phyloP scores from a whole-genome alignment of 345 rosid species.

The Euphorbia peplus region DNA sequence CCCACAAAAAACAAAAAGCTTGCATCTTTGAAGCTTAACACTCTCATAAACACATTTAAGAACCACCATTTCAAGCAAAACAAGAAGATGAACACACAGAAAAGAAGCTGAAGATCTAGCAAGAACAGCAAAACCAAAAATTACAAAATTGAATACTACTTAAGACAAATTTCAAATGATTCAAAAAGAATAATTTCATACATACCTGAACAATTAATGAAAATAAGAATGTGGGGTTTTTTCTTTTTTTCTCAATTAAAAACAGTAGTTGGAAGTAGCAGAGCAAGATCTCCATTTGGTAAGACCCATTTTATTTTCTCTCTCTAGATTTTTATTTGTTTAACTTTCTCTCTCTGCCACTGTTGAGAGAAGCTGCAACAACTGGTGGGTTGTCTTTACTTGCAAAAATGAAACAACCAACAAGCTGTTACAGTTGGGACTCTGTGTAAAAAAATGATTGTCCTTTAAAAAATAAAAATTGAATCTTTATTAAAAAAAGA shows the following conservation, averaged over 20 bases:
- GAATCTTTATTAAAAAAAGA: neutral
- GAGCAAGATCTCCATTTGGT: constrained; percentile 9
- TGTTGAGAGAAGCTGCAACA: constrained; percentile 6
- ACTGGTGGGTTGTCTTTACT: constrained; percentile 15
- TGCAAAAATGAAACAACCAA: constrained; percentile 3
- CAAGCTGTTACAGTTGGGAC: constrained; percentile 11
- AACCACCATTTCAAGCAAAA: neutral
- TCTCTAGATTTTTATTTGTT: no score
- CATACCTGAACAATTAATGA: constrained; percentile 4
- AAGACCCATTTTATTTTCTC: constrained; percentile 9
- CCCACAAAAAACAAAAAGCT: neutral
- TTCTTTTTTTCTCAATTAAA: constrained; percentile 9
- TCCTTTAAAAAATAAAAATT: no score
- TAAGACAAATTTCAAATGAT: no score
- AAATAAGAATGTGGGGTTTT: neutral
- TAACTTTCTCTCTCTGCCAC: neutral
- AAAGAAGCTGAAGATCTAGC: neutral
- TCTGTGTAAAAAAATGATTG: neutral
- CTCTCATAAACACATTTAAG: neutral
- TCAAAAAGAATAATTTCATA: neutral
- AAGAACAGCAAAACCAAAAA: neutral
- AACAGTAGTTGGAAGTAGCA: neutral
- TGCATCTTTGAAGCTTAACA: neutral
- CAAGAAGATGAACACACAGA: neutral
- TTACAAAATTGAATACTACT: neutral